phyloP scores from a whole-genome alignment of 805 yeast species.

The Pichia exigua region DNA sequence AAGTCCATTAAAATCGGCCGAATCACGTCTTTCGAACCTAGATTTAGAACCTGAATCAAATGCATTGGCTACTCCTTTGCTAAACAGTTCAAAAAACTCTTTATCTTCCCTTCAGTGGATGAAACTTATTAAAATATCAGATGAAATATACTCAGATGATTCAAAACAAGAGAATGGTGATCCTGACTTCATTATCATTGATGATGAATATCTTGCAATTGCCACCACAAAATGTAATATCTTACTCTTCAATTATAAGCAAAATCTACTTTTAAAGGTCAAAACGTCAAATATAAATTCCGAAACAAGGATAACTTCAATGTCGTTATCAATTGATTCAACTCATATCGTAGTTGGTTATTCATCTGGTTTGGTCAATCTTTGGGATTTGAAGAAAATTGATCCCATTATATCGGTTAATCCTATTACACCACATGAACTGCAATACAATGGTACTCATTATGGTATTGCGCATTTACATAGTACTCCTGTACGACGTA shows the following conservation, averaged over 20 bases:
- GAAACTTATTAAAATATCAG: conserved; percentile 21
- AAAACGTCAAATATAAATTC: conserved; percentile 24
- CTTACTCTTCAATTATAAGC: conserved; percentile 62
- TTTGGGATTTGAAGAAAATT: conserved; percentile 54
- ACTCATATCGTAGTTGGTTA: conserved; percentile 64
- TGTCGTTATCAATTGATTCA: conserved; percentile 63
- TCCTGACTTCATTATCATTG: conserved; percentile 38
- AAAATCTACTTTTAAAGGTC: conserved; percentile 42
- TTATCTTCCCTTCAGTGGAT: conserved; percentile 19
- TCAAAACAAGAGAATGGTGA: conserved; percentile 36
- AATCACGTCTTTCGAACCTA: too few relatives aligned
- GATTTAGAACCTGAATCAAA: neutral
- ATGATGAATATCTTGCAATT: conserved; percentile 40
- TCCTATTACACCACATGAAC: conserved; percentile 23
- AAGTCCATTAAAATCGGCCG: neutral
- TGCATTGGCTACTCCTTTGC: neutral
- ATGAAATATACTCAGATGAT: conserved; percentile 14
- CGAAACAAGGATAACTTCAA: conserved; percentile 43
- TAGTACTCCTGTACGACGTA: conserved; percentile 33
- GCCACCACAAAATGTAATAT: conserved; percentile 68
- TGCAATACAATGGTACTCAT: conserved; percentile 14
- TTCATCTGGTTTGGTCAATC: conserved; percentile 50
- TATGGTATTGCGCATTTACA: conserved; percentile 28
- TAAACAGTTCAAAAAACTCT: neutral
- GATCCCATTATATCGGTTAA: conserved; percentile 24